These are phyloP conservation scores for Larix kaempferi DNA, from an alignment of 75 land plant genomes.

Conservation along the genomic window DNA sequence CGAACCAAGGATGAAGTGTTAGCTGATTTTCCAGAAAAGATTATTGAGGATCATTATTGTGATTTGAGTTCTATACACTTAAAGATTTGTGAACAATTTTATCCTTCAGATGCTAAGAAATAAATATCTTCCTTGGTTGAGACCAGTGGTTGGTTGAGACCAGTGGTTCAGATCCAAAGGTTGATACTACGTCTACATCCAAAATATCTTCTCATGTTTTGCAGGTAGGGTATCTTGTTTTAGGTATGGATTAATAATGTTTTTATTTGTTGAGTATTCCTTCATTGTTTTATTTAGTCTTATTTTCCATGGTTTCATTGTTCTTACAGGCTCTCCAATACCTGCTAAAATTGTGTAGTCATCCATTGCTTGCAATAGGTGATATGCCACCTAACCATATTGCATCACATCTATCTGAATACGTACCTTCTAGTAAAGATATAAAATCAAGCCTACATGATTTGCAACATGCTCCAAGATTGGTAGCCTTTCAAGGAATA, in stretches of 20 bases:
- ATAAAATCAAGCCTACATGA: slow-evolving; percentile 68
- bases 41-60: too few species aligned
- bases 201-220: slow-evolving; percentile 86
- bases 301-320: too few species aligned
- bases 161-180: slow-evolving; percentile 30
- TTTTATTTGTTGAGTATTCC: too few species aligned
- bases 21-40: too few species aligned
- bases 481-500: slow-evolving; percentile 91
- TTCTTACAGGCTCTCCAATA: slow-evolving; percentile 99
- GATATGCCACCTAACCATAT: slow-evolving; percentile 42
- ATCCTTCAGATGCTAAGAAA: slow-evolving; percentile 18
- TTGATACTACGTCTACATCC: slow-evolving; percentile 23
- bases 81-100: too few species aligned
- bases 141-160: slow-evolving; percentile 41
- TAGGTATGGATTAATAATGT: too few species aligned
- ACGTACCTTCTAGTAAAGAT: slow-evolving; percentile 44
- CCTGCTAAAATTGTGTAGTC: slow-evolving; percentile 94
- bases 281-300: too few species aligned
- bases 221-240: too few species aligned
- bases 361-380: slow-evolving; percentile 88
- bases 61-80: too few species aligned
- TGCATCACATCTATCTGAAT: slow-evolving; percentile 34
- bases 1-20: slow-evolving; percentile 92
- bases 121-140: slow-evolving; percentile 73
- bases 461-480: slow-evolving; percentile 88